Evolutionary conservation across 768 basidiomycete species (phyloP).

Genomic region (Suillus brevipes): DNA sequence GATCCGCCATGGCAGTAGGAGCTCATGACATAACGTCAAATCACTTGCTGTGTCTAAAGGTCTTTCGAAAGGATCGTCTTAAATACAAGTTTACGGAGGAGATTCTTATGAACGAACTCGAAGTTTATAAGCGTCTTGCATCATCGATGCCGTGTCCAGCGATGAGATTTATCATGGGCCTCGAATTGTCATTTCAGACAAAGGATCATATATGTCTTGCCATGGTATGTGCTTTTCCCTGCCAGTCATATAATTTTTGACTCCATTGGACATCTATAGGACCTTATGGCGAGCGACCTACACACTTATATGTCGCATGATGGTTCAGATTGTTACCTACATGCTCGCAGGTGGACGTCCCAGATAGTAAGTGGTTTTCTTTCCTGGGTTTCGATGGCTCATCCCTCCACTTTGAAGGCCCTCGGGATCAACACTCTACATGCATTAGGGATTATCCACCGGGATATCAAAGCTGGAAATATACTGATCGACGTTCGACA

Average conservation of each 20-base stretch:
- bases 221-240: constrained; percentile 33
- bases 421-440: constrained; percentile 48
- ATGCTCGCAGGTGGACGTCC: constrained; percentile 32
- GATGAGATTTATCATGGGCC: constrained; percentile 37
- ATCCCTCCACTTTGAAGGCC: constrained; percentile 25
- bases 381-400: neutral
- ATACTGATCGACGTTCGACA: neutral
- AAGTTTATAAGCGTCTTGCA: constrained; percentile 36
- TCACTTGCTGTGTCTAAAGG: constrained; percentile 41
- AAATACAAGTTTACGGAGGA: constrained; percentile 9
- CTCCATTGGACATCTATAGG: constrained; percentile 23
- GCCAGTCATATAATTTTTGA: neutral
- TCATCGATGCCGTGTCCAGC: constrained; percentile 24
- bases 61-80: constrained; percentile 26
- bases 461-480: constrained; percentile 52
- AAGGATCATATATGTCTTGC: constrained; percentile 33
- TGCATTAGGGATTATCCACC: constrained; percentile 61
- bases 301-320: constrained; percentile 26
- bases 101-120: constrained; percentile 34
- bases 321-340: constrained; percentile 10
- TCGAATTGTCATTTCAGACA: constrained; percentile 39
- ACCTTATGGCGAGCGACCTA: constrained; percentile 42
- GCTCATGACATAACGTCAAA: constrained; percentile 28
- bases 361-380: constrained; percentile 35
- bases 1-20: constrained; percentile 22